Percentiles rank a stretch among this genome's conserved stretches.
Conservation (phyloP, 2,329 filamentous ascomycete species). For the Escovopsis sp. region DNA sequence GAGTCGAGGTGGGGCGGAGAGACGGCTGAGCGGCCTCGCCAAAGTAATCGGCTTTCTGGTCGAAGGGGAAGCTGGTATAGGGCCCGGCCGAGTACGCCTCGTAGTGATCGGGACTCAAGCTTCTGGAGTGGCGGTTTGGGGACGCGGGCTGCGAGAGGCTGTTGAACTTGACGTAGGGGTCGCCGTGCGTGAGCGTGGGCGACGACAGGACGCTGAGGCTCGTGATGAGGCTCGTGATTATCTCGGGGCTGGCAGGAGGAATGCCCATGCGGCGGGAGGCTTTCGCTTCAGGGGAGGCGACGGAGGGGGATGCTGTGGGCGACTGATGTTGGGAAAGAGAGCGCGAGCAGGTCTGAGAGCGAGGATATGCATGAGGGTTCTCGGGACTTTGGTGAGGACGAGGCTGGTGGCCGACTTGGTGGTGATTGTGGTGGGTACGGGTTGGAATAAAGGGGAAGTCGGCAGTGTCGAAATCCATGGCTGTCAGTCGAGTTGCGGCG, state of each 20-base stretch:
- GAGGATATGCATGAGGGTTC: not conserved
- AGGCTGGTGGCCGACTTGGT: slow-evolving; percentile 2
- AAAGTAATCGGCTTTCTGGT: slow-evolving; percentile 30
- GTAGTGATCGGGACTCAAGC: slow-evolving; percentile 63
- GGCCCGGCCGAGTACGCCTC: slow-evolving; percentile 42
- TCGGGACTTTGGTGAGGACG: not conserved
- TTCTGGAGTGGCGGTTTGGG: slow-evolving; percentile 27
- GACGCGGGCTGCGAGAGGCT: slow-evolving; percentile 24
- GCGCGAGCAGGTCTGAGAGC: slow-evolving; percentile 4
- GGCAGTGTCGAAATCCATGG: slow-evolving; percentile 15
- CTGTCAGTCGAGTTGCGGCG: slow-evolving; percentile 6
- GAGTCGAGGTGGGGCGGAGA: slow-evolving; percentile 67
- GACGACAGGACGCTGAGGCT: slow-evolving; percentile 53
- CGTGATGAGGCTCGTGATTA: slow-evolving; percentile 56
- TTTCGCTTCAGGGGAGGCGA: slow-evolving; percentile 1
- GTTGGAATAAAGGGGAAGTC: slow-evolving; percentile 18
- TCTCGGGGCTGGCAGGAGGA: slow-evolving; percentile 45
- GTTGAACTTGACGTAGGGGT: slow-evolving; percentile 33
- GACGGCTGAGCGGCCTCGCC: slow-evolving; percentile 51
- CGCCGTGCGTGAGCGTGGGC: slow-evolving; percentile 55
- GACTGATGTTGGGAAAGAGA: slow-evolving; percentile 4
- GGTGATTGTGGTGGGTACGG: slow-evolving; percentile 11
- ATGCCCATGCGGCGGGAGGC: slow-evolving; percentile 9
- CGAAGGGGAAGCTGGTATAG: slow-evolving; percentile 27
- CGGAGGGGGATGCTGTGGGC: not conserved